Conservation (phyloP, 202 grass and related monocot genomes). For the Zizania palustris region DNA sequence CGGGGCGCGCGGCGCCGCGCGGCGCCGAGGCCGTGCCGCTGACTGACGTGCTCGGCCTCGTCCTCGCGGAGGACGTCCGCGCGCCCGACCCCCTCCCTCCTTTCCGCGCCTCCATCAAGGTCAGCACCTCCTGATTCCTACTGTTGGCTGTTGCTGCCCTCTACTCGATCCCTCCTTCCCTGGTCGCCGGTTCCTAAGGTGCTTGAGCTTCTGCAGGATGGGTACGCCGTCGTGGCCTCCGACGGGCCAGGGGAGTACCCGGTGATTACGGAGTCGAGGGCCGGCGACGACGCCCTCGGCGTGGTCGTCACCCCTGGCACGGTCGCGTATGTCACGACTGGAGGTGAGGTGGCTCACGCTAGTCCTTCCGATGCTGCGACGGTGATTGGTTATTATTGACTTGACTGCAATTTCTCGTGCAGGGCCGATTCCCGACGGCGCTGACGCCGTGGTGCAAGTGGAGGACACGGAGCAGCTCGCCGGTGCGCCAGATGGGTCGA, state of each 20-base stretch:
- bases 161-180: not conserved
- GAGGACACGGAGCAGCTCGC: slow-evolving; percentile 73
- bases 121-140: not conserved
- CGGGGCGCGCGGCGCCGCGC: slow-evolving; percentile 31
- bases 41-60: slow-evolving; percentile 66
- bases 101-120: slow-evolving; percentile 91
- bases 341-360: slow-evolving; percentile 50
- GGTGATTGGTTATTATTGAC: not conserved
- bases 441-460: slow-evolving; percentile 86
- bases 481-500: slow-evolving; percentile 40
- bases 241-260: slow-evolving; percentile 83
- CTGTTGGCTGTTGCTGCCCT: not conserved
- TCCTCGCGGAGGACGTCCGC: slow-evolving; percentile 71
- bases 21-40: slow-evolving; percentile 44
- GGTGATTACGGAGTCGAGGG: slow-evolving; percentile 82
- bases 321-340: slow-evolving; percentile 85
- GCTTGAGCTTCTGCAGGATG: slow-evolving; percentile 56
- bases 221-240: slow-evolving; percentile 80
- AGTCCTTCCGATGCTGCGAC: not conserved
- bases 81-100: slow-evolving; percentile 78
- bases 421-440: slow-evolving; percentile 86
- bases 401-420: slow-evolving; percentile 12
- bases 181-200: not conserved
- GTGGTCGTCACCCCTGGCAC: slow-evolving; percentile 51
- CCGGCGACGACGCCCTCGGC: slow-evolving; percentile 64